Conservation (phyloP, 2,329 filamentous ascomycete species). For the Golovinomyces cichoracearum region DNA sequence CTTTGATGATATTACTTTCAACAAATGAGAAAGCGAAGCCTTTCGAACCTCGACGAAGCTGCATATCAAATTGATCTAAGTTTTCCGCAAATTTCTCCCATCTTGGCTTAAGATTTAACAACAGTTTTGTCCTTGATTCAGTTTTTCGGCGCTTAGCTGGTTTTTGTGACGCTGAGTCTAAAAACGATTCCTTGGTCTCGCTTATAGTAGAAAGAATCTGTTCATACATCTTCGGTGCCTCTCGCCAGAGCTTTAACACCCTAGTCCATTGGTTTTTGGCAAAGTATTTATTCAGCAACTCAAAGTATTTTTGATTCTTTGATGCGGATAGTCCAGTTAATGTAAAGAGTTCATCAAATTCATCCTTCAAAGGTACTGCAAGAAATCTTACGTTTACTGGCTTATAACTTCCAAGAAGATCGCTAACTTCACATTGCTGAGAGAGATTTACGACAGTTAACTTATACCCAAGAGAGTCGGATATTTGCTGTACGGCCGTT, state of each 20-base stretch:
- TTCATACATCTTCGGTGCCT: constrained; percentile 69
- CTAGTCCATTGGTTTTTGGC: constrained; percentile 69
- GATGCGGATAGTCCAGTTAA: constrained; percentile 62
- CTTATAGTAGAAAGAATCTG: constrained; percentile 33
- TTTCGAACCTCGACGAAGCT: constrained; percentile 45
- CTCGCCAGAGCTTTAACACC: constrained; percentile 62
- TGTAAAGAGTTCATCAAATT: constrained; percentile 73
- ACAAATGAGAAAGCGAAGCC: constrained; percentile 85
- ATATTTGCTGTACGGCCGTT: constrained; percentile 78
- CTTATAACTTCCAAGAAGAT: constrained; percentile 87
- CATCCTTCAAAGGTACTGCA: constrained; percentile 71
- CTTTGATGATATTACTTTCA: constrained; percentile 87
- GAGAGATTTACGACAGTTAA: constrained; percentile 86
- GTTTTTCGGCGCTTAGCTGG: constrained; percentile 43
- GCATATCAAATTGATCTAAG: constrained; percentile 53
- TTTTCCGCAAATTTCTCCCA: constrained; percentile 62
- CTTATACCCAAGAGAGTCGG: constrained; percentile 58
- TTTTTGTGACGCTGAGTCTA: constrained; percentile 26
- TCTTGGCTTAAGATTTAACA: constrained; percentile 31
- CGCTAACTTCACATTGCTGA: constrained; percentile 92
- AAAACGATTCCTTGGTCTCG: constrained; percentile 14
- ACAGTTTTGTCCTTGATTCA: constrained; percentile 37
- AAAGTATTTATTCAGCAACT: constrained; percentile 54
- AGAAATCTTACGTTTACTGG: constrained; percentile 74
- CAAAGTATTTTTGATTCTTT: constrained; percentile 69